These are phyloP conservation scores for Lunasporangiospora selenospora DNA, from an alignment of 192 early-diverging fungal species.

Conservation along the genomic window DNA sequence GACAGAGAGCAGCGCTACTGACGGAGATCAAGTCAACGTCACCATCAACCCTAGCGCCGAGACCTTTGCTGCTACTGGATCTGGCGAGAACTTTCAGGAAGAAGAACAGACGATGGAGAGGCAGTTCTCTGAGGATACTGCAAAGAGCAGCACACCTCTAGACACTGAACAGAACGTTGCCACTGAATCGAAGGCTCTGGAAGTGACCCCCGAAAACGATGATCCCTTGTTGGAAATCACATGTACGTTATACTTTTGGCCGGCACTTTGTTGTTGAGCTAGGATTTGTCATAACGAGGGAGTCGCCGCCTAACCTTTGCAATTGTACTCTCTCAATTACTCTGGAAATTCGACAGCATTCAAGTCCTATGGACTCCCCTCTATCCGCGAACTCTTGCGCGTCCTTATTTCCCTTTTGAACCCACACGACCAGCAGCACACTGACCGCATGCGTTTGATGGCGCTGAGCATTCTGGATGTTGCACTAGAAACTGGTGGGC, in stretches of 20 bases:
- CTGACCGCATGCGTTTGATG: slow-evolving; percentile 91
- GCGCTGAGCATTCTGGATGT: slow-evolving; percentile 88
- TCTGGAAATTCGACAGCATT: no score
- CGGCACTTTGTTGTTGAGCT: no score
- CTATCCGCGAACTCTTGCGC: slow-evolving; percentile 88
- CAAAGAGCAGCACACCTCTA: no score
- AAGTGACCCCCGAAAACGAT: no score
- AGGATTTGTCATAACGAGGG: no score
- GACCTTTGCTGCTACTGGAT: no score
- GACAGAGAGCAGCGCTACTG: slow-evolving; percentile 14
- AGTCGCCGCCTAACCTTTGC: no score
- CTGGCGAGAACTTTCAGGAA: slow-evolving; percentile 26
- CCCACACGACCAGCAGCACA: slow-evolving; percentile 90
- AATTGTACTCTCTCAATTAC: no score
- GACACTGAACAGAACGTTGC: neutral
- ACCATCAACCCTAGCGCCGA: slow-evolving; percentile 32
- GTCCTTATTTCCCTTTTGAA: slow-evolving; percentile 91
- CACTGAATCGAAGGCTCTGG: neutral
- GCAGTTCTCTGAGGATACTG: slow-evolving; percentile 11
- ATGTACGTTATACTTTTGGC: no score
- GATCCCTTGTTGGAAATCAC: no score
- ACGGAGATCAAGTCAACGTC: slow-evolving; percentile 27
- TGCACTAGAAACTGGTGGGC: slow-evolving; percentile 87
- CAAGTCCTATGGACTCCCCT: slow-evolving; percentile 80
- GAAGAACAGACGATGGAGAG: slow-evolving; percentile 30